These are phyloP conservation scores for Lagenidium sp. DNA, from an alignment of 352 stramenopile species.

Conservation along the genomic window DNA sequence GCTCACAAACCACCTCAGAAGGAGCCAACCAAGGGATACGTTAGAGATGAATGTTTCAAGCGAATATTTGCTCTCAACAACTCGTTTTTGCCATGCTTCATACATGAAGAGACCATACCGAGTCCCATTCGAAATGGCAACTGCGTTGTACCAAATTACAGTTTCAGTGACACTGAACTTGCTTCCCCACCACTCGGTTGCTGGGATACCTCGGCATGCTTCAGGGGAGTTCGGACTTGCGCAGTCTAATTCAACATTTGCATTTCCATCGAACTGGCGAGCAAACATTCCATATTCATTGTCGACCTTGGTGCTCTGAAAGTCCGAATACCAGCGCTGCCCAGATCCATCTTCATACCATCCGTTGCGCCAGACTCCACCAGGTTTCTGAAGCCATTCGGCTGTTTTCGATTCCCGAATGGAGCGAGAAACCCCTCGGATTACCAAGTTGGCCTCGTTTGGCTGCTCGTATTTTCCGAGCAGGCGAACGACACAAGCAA, in stretches of 20 bases:
- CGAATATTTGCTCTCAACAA: conserved; percentile 18
- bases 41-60: conserved; percentile 29
- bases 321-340: conserved; percentile 12
- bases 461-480: conserved; percentile 5
- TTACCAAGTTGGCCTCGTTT: background rate
- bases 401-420: conserved; percentile 11
- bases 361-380: conserved; percentile 21
- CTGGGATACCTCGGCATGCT: conserved; percentile 5
- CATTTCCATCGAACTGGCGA: conserved; percentile 14
- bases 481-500: conserved; percentile 19
- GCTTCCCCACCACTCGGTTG: conserved; percentile 7
- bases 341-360: conserved; percentile 16
- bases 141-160: background rate
- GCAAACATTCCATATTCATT: conserved; percentile 2
- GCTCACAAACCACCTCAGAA: conserved; percentile 23
- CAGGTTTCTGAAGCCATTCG: conserved; percentile 9
- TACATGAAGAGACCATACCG: conserved; percentile 22
- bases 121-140: conserved; percentile 13
- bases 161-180: background rate
- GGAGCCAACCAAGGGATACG: conserved; percentile 13
- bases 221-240: background rate
- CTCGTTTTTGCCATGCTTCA: background rate
- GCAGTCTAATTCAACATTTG: conserved; percentile 3
- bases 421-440: conserved; percentile 4
- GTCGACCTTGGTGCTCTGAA: conserved; percentile 6